A percentile compares a stretch with the other conserved stretches of the same genome.
phyloP scores from a whole-genome alignment of 2,329 filamentous ascomycete genomes.

The Grosmannia huntii region DNA sequence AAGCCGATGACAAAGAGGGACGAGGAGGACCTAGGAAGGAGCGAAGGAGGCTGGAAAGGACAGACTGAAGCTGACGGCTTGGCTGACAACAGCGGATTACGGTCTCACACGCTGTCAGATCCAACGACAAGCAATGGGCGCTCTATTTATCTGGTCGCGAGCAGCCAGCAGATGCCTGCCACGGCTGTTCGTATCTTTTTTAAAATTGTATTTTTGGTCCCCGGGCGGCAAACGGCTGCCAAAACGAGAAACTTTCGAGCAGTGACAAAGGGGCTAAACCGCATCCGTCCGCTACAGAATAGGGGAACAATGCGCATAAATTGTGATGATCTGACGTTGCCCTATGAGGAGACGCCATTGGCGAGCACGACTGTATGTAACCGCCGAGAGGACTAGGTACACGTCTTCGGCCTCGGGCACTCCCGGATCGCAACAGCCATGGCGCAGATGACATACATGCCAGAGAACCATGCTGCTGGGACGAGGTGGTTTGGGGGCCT shows the following conservation, averaged over 20 bases:
- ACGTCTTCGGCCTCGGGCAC: no score
- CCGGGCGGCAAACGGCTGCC: neutral
- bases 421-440: neutral
- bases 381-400: neutral
- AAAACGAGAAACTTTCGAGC: neutral
- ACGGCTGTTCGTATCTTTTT: neutral
- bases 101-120: neutral
- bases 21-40: neutral
- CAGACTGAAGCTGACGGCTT: neutral
- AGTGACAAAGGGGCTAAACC: neutral
- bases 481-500: no score
- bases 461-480: neutral
- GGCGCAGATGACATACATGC: neutral
- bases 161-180: neutral
- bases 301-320: neutral
- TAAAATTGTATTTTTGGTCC: neutral
- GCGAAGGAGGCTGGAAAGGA: neutral
- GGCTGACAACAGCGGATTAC: neutral
- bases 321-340: neutral
- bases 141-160: neutral
- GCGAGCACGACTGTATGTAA: neutral
- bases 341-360: neutral
- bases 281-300: neutral
- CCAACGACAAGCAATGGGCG: neutral
- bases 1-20: neutral